phyloP scores from a whole-genome alignment of 1,139 yeast genomes.

The Hansenula sp. region DNA sequence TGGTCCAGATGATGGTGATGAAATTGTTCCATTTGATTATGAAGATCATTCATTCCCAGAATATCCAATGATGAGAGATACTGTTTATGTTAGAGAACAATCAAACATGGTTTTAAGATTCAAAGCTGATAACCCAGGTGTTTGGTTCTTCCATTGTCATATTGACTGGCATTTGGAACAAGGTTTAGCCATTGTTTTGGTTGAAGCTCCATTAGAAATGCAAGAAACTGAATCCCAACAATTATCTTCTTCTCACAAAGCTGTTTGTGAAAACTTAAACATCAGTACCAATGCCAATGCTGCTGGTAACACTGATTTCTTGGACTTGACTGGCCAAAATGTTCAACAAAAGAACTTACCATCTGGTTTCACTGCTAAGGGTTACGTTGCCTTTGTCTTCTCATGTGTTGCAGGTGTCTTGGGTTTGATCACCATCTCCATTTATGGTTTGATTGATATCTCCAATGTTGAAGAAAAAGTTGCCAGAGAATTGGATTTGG shows the following conservation, averaged over 20 bases:
- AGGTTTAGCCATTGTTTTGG: slow-evolving; percentile 70
- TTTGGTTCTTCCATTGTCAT: slow-evolving; percentile 93
- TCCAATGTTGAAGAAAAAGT: slow-evolving; percentile 52
- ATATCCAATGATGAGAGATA: slow-evolving; percentile 68
- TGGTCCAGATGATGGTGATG: slow-evolving; percentile 42
- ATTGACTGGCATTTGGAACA: slow-evolving; percentile 93
- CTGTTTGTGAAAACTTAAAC: slow-evolving; percentile 51
- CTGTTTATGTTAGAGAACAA: slow-evolving; percentile 59
- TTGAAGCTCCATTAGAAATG: slow-evolving; percentile 71
- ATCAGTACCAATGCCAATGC: slow-evolving; percentile 70
- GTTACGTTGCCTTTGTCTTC: slow-evolving; percentile 81
- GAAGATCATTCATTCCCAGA: slow-evolving; percentile 55
- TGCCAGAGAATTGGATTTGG: slow-evolving; percentile 43
- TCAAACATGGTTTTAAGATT: slow-evolving; percentile 71
- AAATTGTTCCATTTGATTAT: slow-evolving; percentile 44
- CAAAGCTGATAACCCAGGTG: slow-evolving; percentile 82
- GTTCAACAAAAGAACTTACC: slow-evolving; percentile 66
- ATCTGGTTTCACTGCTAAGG: slow-evolving; percentile 82
- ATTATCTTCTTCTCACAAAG: slow-evolving; percentile 52
- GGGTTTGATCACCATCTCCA: slow-evolving; percentile 71
- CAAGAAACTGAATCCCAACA: slow-evolving; percentile 43
- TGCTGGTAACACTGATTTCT: slow-evolving; percentile 69
- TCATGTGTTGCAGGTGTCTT: slow-evolving; percentile 75
- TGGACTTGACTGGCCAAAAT: slow-evolving; percentile 69
- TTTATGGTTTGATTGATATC: slow-evolving; percentile 80